Percentiles rank a stretch among this genome's conserved stretches.
These are phyloP conservation scores for Auricularia cornea DNA, from an alignment of 768 basidiomycete species.

Conservation along the genomic window DNA sequence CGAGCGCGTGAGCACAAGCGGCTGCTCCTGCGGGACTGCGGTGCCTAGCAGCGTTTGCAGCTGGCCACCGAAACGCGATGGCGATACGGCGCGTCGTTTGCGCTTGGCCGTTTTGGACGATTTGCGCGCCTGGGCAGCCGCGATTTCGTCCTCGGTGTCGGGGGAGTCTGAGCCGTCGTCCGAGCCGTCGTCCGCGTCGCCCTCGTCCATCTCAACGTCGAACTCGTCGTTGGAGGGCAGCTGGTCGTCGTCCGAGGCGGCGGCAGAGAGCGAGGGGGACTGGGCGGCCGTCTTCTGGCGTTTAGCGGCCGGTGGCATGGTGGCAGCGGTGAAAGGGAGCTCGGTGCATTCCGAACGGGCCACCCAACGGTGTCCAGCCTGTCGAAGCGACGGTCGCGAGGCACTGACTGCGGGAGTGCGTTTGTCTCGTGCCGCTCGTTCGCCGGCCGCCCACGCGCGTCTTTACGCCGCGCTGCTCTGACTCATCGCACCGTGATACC, in stretches of 20 bases:
- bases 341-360: background rate
- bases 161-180: slow-evolving; percentile 17
- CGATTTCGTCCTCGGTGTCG: slow-evolving; percentile 61
- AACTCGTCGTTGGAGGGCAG: slow-evolving; percentile 13
- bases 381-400: background rate
- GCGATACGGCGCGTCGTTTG: slow-evolving; percentile 71
- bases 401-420: background rate
- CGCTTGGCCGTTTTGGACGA: slow-evolving; percentile 76
- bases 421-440: background rate
- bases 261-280: too few relatives aligned
- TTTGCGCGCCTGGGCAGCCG: slow-evolving; percentile 44
- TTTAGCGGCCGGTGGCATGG: slow-evolving; percentile 45
- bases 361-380: background rate
- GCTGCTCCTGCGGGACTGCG: slow-evolving; percentile 49
- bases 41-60: slow-evolving; percentile 67
- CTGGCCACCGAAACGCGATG: slow-evolving; percentile 65
- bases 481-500: background rate
- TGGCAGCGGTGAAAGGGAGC: background rate
- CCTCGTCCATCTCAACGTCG: slow-evolving; percentile 11
- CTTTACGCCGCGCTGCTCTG: background rate
- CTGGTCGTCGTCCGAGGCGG: too few relatives aligned
- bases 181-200: slow-evolving; percentile 21
- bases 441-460: background rate
- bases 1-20: slow-evolving; percentile 74
- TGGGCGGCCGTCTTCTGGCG: slow-evolving; percentile 33